phyloP scores from a whole-genome alignment of 192 early-diverging fungal genomes.

The Phlyctochytrium arcticum region DNA sequence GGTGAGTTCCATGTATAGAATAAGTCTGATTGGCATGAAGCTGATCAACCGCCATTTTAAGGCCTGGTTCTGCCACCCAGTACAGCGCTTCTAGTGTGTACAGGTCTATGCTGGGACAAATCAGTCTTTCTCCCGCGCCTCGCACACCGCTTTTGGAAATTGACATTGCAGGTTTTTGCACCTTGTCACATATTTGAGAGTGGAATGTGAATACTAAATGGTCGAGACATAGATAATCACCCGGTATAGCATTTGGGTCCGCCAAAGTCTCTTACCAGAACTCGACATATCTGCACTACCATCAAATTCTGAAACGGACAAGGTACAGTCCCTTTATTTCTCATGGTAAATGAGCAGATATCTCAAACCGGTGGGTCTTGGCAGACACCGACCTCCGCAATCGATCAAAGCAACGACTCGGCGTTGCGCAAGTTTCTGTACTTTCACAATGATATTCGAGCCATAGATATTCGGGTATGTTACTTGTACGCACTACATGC shows the following conservation, averaged over 20 bases:
- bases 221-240: background rate
- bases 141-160: conserved; percentile 34
- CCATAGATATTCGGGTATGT: conserved; percentile 5
- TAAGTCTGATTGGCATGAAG: no score
- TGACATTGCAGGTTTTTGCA: conserved; percentile 30
- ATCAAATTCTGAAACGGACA: background rate
- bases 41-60: conserved; percentile 1
- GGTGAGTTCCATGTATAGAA: no score
- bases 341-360: no score
- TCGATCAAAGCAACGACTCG: background rate
- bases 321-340: no score
- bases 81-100: conserved; percentile 15
- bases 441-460: conserved; percentile 27
- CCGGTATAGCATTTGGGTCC: conserved; percentile 20
- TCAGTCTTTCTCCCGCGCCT: conserved; percentile 19
- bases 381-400: no score
- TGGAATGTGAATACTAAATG: background rate
- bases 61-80: conserved; percentile 13
- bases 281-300: background rate
- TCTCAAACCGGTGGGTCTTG: no score
- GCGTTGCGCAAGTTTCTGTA: conserved; percentile 12
- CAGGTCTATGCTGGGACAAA: conserved; percentile 34
- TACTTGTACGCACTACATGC: no score
- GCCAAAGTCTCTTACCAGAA: background rate
- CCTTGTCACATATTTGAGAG: background rate